Conservation (phyloP, 2,329 filamentous ascomycete genomes). For the Lachnellula subtilissima region DNA sequence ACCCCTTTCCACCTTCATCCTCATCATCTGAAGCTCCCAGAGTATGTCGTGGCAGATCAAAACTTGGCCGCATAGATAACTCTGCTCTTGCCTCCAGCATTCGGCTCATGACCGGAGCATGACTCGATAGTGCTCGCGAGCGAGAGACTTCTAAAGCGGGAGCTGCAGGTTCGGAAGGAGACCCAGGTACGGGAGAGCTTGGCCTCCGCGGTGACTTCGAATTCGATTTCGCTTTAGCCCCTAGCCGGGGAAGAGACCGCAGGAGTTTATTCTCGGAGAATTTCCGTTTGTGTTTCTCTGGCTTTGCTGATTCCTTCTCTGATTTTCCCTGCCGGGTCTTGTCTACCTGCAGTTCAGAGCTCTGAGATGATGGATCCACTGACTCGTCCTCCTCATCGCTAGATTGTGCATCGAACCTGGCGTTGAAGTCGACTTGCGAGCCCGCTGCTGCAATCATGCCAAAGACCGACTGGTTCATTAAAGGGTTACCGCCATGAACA, state of each 20-base stretch:
- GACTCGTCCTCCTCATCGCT: constrained; percentile 59
- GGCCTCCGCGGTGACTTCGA: constrained; percentile 31
- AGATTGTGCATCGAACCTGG: constrained; percentile 71
- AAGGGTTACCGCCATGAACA: constrained; percentile 40
- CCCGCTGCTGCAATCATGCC: constrained; percentile 87
- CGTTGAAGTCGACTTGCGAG: constrained; percentile 74
- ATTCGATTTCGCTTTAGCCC: constrained; percentile 33
- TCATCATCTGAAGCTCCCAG: constrained; percentile 17
- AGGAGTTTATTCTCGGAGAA: constrained; percentile 62
- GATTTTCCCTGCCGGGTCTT: constrained; percentile 32
- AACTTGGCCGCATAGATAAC: constrained; percentile 54
- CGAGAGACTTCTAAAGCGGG: constrained; percentile 32
- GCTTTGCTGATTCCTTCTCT: constrained; percentile 25
- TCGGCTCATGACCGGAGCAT: constrained; percentile 69
- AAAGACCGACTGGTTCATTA: constrained; percentile 90
- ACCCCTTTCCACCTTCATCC: constrained; percentile 34
- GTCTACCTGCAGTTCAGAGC: constrained; percentile 20
- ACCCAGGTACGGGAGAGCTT: constrained; percentile 18
- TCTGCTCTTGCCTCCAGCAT: constrained; percentile 70
- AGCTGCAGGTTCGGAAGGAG: constrained; percentile 30
- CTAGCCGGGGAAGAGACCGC: constrained; percentile 59
- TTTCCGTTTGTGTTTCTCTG: constrained; percentile 49
- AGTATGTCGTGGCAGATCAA: constrained; percentile 40
- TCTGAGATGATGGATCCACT: constrained; percentile 15
- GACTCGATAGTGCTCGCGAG: constrained; percentile 35